Conservation (phyloP, 345 rosid genomes). For the Passiflora organensis region DNA sequence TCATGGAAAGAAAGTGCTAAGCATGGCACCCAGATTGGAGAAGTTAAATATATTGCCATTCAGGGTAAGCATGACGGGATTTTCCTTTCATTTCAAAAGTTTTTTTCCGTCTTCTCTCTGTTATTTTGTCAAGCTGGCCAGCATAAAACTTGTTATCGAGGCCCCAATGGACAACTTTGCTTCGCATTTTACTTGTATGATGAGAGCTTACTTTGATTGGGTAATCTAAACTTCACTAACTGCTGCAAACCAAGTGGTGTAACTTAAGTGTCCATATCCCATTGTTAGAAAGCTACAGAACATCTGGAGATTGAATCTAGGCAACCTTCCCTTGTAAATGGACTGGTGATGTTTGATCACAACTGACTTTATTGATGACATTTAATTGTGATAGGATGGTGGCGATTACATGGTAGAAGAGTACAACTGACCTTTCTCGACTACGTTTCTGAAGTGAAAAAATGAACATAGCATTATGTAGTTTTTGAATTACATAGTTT, state of each 20-base stretch:
- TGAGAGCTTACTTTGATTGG: no score
- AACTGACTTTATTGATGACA: not conserved
- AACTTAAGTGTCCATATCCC: no score
- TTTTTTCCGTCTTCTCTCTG: not conserved
- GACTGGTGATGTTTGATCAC: no score
- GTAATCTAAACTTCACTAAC: no score
- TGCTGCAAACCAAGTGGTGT: no score
- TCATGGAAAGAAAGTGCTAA: conserved; percentile 89
- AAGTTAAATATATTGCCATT: conserved; percentile 91
- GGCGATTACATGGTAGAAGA: not conserved
- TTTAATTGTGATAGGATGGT: not conserved
- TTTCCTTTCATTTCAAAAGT: not conserved
- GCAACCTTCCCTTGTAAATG: no score
- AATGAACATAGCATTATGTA: not conserved
- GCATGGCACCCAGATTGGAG: conserved; percentile 99
- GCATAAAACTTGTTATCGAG: no score
- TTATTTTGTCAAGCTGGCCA: not conserved
- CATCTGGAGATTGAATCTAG: no score
- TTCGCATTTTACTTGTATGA: no score
- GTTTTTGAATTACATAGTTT: no score
- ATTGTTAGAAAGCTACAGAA: no score
- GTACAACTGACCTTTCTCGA: not conserved
- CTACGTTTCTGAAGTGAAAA: not conserved
- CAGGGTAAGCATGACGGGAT: conserved; percentile 43
- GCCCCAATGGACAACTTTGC: no score